Conservation (phyloP, 2,329 filamentous ascomycete species). For the Phyllosticta ampelicida region DNA sequence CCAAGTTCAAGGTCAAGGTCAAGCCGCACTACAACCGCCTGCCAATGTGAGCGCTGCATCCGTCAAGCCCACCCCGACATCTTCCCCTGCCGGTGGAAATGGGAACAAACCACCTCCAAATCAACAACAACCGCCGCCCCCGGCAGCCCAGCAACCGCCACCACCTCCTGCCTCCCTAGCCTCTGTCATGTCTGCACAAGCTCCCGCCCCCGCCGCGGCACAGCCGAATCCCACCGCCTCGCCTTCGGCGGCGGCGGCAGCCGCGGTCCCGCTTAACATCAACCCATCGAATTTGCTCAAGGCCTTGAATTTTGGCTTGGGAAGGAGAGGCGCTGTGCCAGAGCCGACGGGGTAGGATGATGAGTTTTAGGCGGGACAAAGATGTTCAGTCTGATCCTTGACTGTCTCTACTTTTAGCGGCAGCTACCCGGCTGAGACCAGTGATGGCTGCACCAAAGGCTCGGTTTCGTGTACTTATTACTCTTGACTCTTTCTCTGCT, state of each 20-base stretch:
- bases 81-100: neutral
- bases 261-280: neutral
- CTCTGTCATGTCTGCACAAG: neutral
- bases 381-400: too few relatives aligned
- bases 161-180: neutral
- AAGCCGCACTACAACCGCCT: neutral
- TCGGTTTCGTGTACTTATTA: too few relatives aligned
- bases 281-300: neutral
- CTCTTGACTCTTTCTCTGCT: too few relatives aligned
- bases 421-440: too few relatives aligned
- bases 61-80: neutral
- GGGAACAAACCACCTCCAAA: neutral
- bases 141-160: neutral
- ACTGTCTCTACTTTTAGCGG: too few relatives aligned
- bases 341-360: neutral
- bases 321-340: neutral
- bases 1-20: neutral
- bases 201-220: neutral
- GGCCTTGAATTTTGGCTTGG: neutral
- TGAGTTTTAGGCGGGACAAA: too few relatives aligned
- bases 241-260: neutral
- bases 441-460: too few relatives aligned
- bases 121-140: neutral
- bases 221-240: neutral
- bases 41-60: neutral